A percentile compares a stretch with the other conserved stretches of the same genome.
Conservation (phyloP, 306 rosid genomes). For the Trifolium subterraneum region DNA sequence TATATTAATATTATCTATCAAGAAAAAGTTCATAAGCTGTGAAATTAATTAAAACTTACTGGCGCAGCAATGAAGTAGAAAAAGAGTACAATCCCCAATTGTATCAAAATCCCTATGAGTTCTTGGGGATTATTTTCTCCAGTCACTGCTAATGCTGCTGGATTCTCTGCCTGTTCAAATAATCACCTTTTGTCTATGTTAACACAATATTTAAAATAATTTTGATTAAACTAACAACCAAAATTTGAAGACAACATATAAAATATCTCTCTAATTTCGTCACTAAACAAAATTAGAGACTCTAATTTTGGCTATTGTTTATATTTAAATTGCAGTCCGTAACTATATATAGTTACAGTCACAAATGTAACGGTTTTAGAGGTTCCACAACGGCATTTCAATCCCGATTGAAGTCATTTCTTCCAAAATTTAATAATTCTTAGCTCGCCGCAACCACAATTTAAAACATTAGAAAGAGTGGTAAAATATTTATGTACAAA, state of each 20-base stretch:
- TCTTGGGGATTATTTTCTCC: slow-evolving; percentile 72
- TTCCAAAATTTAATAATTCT: too few species aligned
- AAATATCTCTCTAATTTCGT: neutral
- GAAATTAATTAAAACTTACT: slow-evolving; percentile 52
- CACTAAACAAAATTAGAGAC: too few species aligned
- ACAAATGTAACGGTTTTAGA: too few species aligned
- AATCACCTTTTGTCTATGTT: slow-evolving; percentile 15
- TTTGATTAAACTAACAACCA: neutral
- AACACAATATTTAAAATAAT: neutral
- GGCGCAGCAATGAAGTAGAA: slow-evolving; percentile 71
- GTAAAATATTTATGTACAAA: slow-evolving; percentile 1
- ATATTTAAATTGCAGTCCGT: too few species aligned
- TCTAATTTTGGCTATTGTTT: too few species aligned
- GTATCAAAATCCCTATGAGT: slow-evolving; percentile 55
- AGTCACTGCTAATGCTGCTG: slow-evolving; percentile 84
- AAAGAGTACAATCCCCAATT: slow-evolving; percentile 66
- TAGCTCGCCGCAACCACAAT: too few species aligned
- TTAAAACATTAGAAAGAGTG: neutral
- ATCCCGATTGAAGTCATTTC: too few species aligned
- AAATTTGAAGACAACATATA: neutral
- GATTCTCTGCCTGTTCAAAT: slow-evolving; percentile 60
- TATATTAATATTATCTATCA: neutral
- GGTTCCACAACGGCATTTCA: too few species aligned
- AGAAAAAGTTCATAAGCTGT: neutral
- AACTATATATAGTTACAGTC: too few species aligned